A percentile compares a stretch with the other conserved stretches of the same genome.
These are phyloP conservation scores for Hypoxylon sp. DNA, from an alignment of 2,329 filamentous ascomycete genomes.

Conservation along the genomic window DNA sequence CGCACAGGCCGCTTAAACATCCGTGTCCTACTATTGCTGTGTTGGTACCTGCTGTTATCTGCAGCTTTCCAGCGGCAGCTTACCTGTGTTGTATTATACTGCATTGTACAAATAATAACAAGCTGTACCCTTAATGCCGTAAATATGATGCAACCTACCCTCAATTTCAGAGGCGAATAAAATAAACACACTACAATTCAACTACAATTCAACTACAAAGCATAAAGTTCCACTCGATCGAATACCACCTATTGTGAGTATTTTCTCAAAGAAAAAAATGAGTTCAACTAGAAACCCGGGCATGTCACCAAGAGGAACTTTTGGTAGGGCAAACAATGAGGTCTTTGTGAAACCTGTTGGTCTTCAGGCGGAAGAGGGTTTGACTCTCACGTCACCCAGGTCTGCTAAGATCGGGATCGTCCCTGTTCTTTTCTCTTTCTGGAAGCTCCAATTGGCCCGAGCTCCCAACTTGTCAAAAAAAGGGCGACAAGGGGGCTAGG, in stretches of 20 bases:
- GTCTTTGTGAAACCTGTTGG: slow-evolving; percentile 36
- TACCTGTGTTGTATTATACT: neutral
- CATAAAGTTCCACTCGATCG: neutral
- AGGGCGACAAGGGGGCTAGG: slow-evolving; percentile 19
- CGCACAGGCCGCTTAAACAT: slow-evolving; percentile 47
- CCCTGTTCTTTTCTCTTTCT: slow-evolving; percentile 47
- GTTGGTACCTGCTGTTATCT: slow-evolving; percentile 41
- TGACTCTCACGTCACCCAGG: slow-evolving; percentile 35
- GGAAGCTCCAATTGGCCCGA: slow-evolving; percentile 44
- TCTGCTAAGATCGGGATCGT: slow-evolving; percentile 28
- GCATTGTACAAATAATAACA: slow-evolving; percentile 4
- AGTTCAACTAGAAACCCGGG: neutral
- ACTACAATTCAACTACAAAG: neutral
- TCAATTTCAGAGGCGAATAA: slow-evolving; percentile 7
- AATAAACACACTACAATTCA: neutral
- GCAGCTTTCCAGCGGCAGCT: slow-evolving; percentile 36
- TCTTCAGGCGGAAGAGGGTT: slow-evolving; percentile 35
- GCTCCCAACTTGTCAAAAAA: slow-evolving; percentile 32
- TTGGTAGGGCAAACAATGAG: slow-evolving; percentile 22
- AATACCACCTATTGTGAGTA: neutral
- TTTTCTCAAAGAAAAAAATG: slow-evolving; percentile 3
- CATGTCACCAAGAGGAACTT: neutral
- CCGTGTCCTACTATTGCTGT: slow-evolving; percentile 43
- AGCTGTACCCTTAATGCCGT: slow-evolving; percentile 5
- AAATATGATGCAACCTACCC: slow-evolving; percentile 27